These are phyloP conservation scores for Fusarium odoratissimum DNA, from an alignment of 2,329 filamentous ascomycete genomes.

Conservation along the genomic window DNA sequence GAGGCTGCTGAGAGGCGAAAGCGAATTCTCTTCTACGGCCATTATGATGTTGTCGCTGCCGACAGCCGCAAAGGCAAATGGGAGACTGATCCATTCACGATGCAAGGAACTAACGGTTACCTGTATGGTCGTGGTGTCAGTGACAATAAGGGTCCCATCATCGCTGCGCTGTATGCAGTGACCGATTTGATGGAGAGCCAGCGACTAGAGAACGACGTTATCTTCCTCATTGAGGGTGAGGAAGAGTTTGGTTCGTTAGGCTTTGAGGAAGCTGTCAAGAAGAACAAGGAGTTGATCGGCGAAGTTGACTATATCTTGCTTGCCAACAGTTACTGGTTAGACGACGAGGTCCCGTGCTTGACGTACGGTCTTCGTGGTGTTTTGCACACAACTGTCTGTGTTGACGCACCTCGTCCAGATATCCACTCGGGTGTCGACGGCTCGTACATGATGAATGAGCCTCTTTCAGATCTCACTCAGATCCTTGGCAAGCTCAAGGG, in stretches of 20 bases:
- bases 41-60: constrained; percentile 96
- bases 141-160: constrained; percentile 96
- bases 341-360: constrained; percentile 93
- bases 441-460: constrained; percentile 88
- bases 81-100: constrained; percentile 88
- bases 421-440: constrained; percentile 98
- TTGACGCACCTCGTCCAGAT: constrained; percentile 88
- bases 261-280: constrained; percentile 84
- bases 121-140: constrained; percentile 96
- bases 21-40: constrained; percentile 94
- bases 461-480: constrained; percentile 88
- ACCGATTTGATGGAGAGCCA: constrained; percentile 90
- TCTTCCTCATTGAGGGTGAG: constrained; percentile 96
- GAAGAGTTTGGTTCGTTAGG: constrained; percentile 95
- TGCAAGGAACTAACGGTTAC: constrained; percentile 90
- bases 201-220: constrained; percentile 83
- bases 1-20: constrained; percentile 75
- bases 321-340: constrained; percentile 98
- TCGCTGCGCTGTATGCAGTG: constrained; percentile 93
- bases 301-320: constrained; percentile 93
- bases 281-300: constrained; percentile 86
- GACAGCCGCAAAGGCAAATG: constrained; percentile 86
- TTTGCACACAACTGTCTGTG: constrained; percentile 89
- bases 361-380: constrained; percentile 96
- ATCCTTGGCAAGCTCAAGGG: constrained; percentile 86